Conservation (phyloP, 306 rosid genomes). For the Quercus ilex region DNA sequence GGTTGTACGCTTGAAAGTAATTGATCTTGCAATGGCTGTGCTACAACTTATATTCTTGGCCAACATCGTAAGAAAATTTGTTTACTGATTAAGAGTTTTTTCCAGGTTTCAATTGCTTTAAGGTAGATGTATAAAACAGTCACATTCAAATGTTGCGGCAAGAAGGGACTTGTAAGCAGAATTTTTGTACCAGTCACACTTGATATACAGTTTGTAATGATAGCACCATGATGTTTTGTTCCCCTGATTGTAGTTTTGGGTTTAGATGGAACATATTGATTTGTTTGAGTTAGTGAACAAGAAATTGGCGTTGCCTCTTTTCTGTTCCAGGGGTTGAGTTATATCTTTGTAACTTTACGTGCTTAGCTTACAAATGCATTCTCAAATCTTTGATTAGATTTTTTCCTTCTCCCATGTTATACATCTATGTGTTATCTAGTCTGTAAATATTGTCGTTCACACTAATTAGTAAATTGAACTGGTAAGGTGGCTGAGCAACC, state of each 20-base stretch:
- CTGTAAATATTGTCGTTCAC: neutral
- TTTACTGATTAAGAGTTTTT: slow-evolving; percentile 4
- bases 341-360: neutral
- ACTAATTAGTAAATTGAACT: too few species aligned
- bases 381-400: neutral
- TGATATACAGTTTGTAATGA: slow-evolving; percentile 19
- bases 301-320: neutral
- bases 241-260: slow-evolving; percentile 16
- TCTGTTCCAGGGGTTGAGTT: slow-evolving; percentile 1
- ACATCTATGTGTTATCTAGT: neutral
- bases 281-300: neutral
- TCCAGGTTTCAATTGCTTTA: slow-evolving; percentile 30
- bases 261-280: neutral
- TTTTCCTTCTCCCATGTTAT: neutral
- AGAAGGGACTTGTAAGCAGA: slow-evolving; percentile 14
- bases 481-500: too few species aligned
- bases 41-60: neutral
- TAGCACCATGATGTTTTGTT: slow-evolving; percentile 1
- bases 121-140: slow-evolving; percentile 29
- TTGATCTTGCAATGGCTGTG: neutral
- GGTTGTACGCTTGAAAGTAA: too few species aligned
- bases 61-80: neutral
- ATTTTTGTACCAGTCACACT: slow-evolving; percentile 4
- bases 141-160: slow-evolving; percentile 22
- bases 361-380: neutral